Evolutionary conservation across 352 stramenopile species (phyloP).

Genomic region (Globisporangium nunn): DNA sequence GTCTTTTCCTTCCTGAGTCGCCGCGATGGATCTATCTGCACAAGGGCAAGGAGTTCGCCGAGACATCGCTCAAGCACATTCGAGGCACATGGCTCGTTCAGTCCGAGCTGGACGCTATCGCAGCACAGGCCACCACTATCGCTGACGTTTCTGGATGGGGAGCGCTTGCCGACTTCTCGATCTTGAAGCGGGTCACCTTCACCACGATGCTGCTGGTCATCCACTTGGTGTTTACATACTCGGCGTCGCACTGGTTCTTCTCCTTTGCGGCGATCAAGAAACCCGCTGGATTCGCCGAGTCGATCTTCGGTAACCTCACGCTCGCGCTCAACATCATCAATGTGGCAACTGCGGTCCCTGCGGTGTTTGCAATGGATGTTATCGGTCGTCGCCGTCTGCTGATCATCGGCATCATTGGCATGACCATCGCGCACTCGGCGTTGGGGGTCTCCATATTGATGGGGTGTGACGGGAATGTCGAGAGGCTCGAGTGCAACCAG

Average conservation of each 20-base stretch:
- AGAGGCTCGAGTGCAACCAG: conserved; percentile 18
- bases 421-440: conserved; percentile 33
- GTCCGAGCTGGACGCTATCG: conserved; percentile 24
- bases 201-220: conserved; percentile 29
- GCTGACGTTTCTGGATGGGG: conserved; percentile 5
- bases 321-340: conserved; percentile 24
- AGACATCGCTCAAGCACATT: conserved; percentile 20
- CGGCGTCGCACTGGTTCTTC: not conserved
- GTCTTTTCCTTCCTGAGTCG: conserved; percentile 39
- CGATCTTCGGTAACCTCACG: conserved; percentile 27
- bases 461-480: conserved; percentile 25
- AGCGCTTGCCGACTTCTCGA: conserved; percentile 16
- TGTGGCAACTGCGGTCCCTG: conserved; percentile 26
- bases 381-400: conserved; percentile 29
- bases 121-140: conserved; percentile 12
- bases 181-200: conserved; percentile 19
- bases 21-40: conserved; percentile 43
- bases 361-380: conserved; percentile 30
- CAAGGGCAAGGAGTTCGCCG: conserved; percentile 33
- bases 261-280: conserved; percentile 25
- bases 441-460: conserved; percentile 25
- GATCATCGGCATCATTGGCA: conserved; percentile 30
- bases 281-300: conserved; percentile 18
- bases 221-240: conserved; percentile 19
- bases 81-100: conserved; percentile 19